These are phyloP conservation scores for Metschnikowia lochheadii DNA, from an alignment of 805 yeast genomes.

Conservation along the genomic window DNA sequence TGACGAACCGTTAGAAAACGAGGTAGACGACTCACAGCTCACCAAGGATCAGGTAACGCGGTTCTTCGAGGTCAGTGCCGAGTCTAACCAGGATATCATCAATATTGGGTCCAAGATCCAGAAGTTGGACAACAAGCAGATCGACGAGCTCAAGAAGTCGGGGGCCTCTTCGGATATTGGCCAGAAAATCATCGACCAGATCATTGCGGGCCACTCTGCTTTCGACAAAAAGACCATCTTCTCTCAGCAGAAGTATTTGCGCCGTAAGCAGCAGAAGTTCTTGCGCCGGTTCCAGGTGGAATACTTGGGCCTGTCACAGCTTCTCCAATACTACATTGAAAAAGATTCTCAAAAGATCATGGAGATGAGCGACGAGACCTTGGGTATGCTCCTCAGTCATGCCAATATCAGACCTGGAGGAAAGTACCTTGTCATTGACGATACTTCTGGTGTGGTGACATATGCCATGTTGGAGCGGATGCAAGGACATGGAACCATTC, in stretches of 20 bases:
- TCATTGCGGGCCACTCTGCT: slow-evolving; percentile 78
- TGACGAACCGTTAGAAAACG: slow-evolving; percentile 15
- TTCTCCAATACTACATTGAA: slow-evolving; percentile 70
- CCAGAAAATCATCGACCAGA: slow-evolving; percentile 72
- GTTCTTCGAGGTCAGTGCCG: slow-evolving; percentile 45
- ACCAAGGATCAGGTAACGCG: slow-evolving; percentile 36
- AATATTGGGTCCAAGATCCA: slow-evolving; percentile 72
- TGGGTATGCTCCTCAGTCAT: slow-evolving; percentile 71
- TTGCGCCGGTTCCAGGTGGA: slow-evolving; percentile 81
- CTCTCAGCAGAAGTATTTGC: slow-evolving; percentile 88
- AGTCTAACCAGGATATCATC: slow-evolving; percentile 60
- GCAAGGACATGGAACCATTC: slow-evolving; percentile 68
- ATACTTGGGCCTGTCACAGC: slow-evolving; percentile 62
- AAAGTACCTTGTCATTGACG: slow-evolving; percentile 81
- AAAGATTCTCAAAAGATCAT: slow-evolving; percentile 70
- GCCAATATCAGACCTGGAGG: slow-evolving; percentile 91
- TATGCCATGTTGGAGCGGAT: slow-evolving; percentile 87
- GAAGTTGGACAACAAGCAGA: slow-evolving; percentile 70
- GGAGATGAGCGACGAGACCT: slow-evolving; percentile 80
- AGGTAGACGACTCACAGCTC: slow-evolving; percentile 33
- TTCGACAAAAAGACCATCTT: slow-evolving; percentile 85
- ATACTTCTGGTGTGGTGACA: slow-evolving; percentile 87
- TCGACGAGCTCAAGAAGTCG: slow-evolving; percentile 72
- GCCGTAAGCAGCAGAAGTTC: slow-evolving; percentile 89
- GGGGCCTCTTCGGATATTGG: slow-evolving; percentile 63